A percentile compares a stretch with the other conserved stretches of the same genome.
Conservation (phyloP, 192 early-diverging fungal genomes). For the Irineochytrium annulatum region DNA sequence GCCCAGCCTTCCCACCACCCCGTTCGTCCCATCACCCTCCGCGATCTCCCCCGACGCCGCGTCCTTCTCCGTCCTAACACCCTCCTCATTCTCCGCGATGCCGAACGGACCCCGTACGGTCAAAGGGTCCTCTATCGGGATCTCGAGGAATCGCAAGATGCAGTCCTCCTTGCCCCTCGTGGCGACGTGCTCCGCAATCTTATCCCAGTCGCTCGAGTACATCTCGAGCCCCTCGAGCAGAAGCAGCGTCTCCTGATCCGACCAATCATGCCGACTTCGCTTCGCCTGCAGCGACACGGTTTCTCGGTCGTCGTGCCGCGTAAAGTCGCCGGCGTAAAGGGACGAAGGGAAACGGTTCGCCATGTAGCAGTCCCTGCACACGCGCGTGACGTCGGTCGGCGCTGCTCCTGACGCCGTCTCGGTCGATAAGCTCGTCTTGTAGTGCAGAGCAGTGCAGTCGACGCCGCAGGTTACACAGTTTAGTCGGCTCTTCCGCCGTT, state of each 20-base stretch:
- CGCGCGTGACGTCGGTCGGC: slow-evolving; percentile 48
- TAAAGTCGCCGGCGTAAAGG: slow-evolving; percentile 82
- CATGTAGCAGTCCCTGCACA: slow-evolving; percentile 86
- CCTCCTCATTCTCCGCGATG: slow-evolving; percentile 24
- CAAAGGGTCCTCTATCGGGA: slow-evolving; percentile 83
- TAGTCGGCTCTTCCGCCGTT: slow-evolving; percentile 26
- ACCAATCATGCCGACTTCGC: slow-evolving; percentile 57
- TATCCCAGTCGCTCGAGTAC: slow-evolving; percentile 91
- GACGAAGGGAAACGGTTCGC: slow-evolving; percentile 88
- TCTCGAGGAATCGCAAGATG: slow-evolving; percentile 73
- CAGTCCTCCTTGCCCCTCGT: slow-evolving; percentile 89
- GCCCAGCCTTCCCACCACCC: not conserved
- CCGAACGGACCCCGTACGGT: slow-evolving; percentile 74
- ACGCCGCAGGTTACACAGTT: slow-evolving; percentile 81
- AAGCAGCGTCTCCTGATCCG: slow-evolving; percentile 79
- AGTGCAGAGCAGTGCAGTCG: slow-evolving; percentile 73
- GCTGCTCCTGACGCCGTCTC: slow-evolving; percentile 16
- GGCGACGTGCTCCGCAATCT: slow-evolving; percentile 88
- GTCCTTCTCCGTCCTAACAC: not conserved
- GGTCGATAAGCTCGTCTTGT: slow-evolving; percentile 71
- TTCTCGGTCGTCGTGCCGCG: slow-evolving; percentile 55
- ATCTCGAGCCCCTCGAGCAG: slow-evolving; percentile 90
- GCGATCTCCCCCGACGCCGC: not conserved
- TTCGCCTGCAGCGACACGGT: not conserved
- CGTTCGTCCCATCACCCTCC: not conserved